phyloP scores from a whole-genome alignment of 768 basidiomycete genomes.

The Pulveroboletus sp. region DNA sequence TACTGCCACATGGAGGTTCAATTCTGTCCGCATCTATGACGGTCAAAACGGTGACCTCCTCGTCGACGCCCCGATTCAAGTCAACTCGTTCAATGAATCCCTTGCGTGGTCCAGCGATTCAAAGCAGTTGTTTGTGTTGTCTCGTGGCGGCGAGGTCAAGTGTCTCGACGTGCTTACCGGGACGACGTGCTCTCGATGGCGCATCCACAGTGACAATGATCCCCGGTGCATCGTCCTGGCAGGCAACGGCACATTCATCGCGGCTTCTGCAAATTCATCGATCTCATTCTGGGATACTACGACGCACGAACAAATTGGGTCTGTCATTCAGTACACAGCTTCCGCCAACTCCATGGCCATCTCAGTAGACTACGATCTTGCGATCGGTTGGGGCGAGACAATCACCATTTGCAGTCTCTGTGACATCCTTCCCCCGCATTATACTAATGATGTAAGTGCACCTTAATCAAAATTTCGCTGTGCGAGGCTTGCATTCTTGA shows the following conservation, averaged over 20 bases:
- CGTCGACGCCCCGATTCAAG: neutral
- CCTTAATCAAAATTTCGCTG: neutral
- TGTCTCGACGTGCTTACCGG: neutral
- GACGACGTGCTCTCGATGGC: neutral
- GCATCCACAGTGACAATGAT: neutral
- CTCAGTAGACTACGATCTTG: neutral
- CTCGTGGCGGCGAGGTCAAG: neutral
- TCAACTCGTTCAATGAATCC: neutral
- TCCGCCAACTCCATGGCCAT: neutral
- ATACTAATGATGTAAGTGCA: neutral
- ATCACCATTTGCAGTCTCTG: neutral
- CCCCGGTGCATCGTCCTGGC: neutral
- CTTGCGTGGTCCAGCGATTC: neutral
- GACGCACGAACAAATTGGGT: neutral
- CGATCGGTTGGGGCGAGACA: too few species aligned
- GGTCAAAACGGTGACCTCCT: neutral
- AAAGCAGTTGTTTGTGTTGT: neutral
- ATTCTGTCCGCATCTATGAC: neutral
- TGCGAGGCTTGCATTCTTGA: neutral
- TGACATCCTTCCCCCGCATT: neutral
- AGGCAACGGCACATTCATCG: neutral
- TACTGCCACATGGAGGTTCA: neutral
- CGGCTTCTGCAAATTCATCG: neutral
- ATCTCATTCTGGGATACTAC: neutral
- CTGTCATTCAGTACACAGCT: neutral